Percentiles rank a stretch among this genome's conserved stretches.
These are phyloP conservation scores for Kregervanrija pseudodelftensis DNA, from an alignment of 805 yeast species.

Conservation along the genomic window DNA sequence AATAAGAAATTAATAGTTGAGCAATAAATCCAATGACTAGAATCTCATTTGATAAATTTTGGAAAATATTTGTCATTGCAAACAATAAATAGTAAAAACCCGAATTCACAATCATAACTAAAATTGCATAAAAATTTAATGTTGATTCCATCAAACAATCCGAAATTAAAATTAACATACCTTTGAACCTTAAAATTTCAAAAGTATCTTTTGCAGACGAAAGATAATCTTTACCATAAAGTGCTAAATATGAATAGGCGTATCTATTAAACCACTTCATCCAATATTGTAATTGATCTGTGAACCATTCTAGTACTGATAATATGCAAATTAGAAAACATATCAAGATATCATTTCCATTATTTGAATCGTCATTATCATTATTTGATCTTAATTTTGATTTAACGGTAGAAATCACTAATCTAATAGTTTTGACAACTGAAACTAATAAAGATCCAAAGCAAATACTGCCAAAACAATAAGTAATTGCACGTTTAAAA, in stretches of 20 bases:
- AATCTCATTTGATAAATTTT: constrained; percentile 20
- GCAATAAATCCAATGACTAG: constrained; percentile 20
- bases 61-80: too few relatives aligned
- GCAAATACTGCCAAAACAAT: constrained; percentile 85
- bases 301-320: constrained; percentile 64
- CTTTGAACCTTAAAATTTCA: constrained; percentile 68
- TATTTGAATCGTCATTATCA: constrained; percentile 38
- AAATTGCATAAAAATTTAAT: constrained; percentile 64
- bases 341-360: constrained; percentile 44
- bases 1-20: constrained; percentile 59
- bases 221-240: constrained; percentile 76
- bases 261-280: constrained; percentile 84
- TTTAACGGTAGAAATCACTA: constrained; percentile 44
- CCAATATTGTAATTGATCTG: constrained; percentile 27
- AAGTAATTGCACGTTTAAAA: constrained; percentile 67
- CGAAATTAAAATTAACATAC: constrained; percentile 77
- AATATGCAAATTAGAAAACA: constrained; percentile 37
- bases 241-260: constrained; percentile 80
- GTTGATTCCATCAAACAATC: constrained; percentile 80
- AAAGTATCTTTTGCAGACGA: constrained; percentile 78
- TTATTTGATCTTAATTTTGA: constrained; percentile 27
- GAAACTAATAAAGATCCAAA: constrained; percentile 77
- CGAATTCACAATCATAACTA: constrained; percentile 40
- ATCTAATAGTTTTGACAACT: constrained; percentile 56
- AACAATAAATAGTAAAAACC: too few relatives aligned